Percentiles rank a stretch among this genome's conserved stretches.
phyloP scores from a whole-genome alignment of 2,329 filamentous ascomycete genomes.

The Dryadomyces sulphureus region DNA sequence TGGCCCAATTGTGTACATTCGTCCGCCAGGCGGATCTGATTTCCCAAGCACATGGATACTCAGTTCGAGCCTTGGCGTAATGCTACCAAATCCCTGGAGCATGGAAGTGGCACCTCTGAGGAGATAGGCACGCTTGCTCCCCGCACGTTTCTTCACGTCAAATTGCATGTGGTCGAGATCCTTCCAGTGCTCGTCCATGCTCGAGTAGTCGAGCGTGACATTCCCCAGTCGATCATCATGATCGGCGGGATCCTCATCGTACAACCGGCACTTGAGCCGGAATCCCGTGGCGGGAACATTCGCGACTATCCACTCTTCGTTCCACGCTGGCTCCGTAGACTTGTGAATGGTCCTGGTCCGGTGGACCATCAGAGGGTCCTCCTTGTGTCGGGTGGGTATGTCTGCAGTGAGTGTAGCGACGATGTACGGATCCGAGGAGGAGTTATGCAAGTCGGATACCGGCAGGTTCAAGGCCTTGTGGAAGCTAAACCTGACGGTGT shows the following conservation, averaged over 20 bases:
- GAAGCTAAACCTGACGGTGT: constrained; percentile 74
- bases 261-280: constrained; percentile 69
- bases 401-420: constrained; percentile 58
- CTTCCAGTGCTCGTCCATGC: constrained; percentile 49
- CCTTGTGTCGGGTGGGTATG: constrained; percentile 65
- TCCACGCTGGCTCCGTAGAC: constrained; percentile 64
- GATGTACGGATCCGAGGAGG: constrained; percentile 74
- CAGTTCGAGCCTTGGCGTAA: constrained; percentile 56
- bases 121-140: constrained; percentile 74
- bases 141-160: constrained; percentile 67
- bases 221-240: constrained; percentile 81
- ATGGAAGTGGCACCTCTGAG: constrained; percentile 53
- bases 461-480: constrained; percentile 70
- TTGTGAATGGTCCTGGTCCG: constrained; percentile 64
- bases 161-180: constrained; percentile 49
- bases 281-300: constrained; percentile 75
- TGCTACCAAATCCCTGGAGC: constrained; percentile 44
- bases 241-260: constrained; percentile 80
- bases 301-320: constrained; percentile 74
- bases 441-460: constrained; percentile 60
- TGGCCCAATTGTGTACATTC: constrained; percentile 67
- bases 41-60: constrained; percentile 66
- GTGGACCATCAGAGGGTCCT: constrained; percentile 61
- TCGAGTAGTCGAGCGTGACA: constrained; percentile 52
- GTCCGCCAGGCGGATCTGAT: constrained; percentile 54